Conservation (phyloP, 2,329 filamentous ascomycete species). For the Helotiales sp. region DNA sequence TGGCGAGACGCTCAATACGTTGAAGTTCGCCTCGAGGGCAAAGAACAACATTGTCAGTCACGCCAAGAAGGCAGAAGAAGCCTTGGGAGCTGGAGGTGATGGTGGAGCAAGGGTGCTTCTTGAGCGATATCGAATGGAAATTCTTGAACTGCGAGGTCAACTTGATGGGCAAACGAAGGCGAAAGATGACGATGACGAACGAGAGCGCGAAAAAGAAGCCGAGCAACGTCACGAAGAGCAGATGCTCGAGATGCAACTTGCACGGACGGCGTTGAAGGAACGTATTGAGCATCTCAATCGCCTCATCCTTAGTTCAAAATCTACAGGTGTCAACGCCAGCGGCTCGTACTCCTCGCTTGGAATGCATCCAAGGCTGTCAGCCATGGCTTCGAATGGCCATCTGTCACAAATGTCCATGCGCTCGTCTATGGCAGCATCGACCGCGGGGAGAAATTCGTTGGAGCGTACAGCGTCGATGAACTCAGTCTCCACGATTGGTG, state of each 20-base stretch:
- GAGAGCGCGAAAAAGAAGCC: slow-evolving; percentile 76
- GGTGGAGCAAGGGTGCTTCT: slow-evolving; percentile 84
- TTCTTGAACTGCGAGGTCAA: slow-evolving; percentile 78
- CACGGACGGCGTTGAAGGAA: slow-evolving; percentile 93
- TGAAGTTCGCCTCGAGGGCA: slow-evolving; percentile 94
- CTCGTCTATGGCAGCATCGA: slow-evolving; percentile 73
- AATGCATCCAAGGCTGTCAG: slow-evolving; percentile 65
- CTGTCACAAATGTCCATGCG: slow-evolving; percentile 61
- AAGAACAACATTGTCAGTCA: slow-evolving; percentile 99
- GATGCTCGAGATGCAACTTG: slow-evolving; percentile 97
- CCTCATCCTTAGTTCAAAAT: slow-evolving; percentile 93
- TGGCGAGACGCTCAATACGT: slow-evolving; percentile 88
- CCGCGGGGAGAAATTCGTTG: slow-evolving; percentile 48
- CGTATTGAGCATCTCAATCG: slow-evolving; percentile 96
- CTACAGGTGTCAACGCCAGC: slow-evolving; percentile 85
- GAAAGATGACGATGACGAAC: slow-evolving; percentile 72
- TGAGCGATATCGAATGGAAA: slow-evolving; percentile 93
- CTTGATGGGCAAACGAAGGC: slow-evolving; percentile 81
- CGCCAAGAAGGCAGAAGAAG: slow-evolving; percentile 92
- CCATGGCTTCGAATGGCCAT: slow-evolving; percentile 46
- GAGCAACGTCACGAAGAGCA: slow-evolving; percentile 92
- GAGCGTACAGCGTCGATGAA: slow-evolving; percentile 71
- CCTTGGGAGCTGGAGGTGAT: slow-evolving; percentile 79
- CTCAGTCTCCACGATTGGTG: slow-evolving; percentile 51
- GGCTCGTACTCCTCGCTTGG: slow-evolving; percentile 73